These are phyloP conservation scores for Xylaria bambusicola DNA, from an alignment of 495 filamentous ascomycete species.

Conservation along the genomic window DNA sequence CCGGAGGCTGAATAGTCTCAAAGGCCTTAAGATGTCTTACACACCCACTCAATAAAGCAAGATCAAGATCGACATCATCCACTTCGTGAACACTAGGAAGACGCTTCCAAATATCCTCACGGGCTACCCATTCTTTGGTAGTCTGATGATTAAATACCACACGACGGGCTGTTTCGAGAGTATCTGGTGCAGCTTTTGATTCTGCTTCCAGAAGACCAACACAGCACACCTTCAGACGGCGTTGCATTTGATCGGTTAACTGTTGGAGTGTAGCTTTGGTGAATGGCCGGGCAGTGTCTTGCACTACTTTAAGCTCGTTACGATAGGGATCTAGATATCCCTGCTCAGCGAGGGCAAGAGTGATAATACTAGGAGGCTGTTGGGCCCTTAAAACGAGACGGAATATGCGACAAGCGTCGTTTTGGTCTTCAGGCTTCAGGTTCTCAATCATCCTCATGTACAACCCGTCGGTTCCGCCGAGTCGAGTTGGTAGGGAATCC, in stretches of 20 bases:
- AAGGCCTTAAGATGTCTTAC: constrained; percentile 33
- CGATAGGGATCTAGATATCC: constrained; percentile 26
- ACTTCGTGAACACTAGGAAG: constrained; percentile 26
- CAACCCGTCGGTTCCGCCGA: constrained; percentile 33
- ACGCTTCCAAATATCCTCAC: constrained; percentile 31
- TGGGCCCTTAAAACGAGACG: constrained; percentile 31
- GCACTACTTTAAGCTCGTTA: constrained; percentile 22
- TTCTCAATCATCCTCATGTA: constrained; percentile 38
- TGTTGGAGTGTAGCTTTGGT: constrained; percentile 21
- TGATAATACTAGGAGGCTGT: constrained; percentile 33
- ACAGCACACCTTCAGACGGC: constrained; percentile 26
- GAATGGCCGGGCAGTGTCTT: constrained; percentile 23
- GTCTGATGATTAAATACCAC: constrained; percentile 37
- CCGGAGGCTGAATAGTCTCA: constrained; percentile 21
- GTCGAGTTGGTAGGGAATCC: constrained; percentile 29
- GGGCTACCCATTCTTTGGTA: constrained; percentile 32
- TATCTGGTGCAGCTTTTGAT: constrained; percentile 22
- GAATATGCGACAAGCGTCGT: constrained; percentile 32
- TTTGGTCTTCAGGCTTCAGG: constrained; percentile 26
- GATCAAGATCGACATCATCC: constrained; percentile 28
- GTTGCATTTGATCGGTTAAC: constrained; percentile 31
- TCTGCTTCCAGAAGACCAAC: constrained; percentile 31
- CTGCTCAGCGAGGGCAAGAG: constrained; percentile 30
- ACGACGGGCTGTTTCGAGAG: constrained; percentile 29
- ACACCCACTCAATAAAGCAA: constrained; percentile 32